A percentile compares a stretch with the other conserved stretches of the same genome.
Evolutionary conservation across 2,329 filamentous ascomycete genomes (phyloP).

Genomic region (Aspergillus uvarum): DNA sequence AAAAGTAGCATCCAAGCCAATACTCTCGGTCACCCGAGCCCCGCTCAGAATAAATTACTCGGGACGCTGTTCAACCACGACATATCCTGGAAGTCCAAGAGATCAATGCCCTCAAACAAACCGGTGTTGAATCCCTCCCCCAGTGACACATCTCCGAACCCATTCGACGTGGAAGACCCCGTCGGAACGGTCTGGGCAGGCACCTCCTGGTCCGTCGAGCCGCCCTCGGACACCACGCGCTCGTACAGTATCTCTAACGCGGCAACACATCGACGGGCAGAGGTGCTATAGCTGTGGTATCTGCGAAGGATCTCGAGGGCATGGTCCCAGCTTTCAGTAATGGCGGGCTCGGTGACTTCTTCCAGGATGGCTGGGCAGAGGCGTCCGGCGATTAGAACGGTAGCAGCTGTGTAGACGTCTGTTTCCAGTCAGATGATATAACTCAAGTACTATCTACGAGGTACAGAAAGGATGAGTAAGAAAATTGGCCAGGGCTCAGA

Average conservation of each 20-base stretch:
- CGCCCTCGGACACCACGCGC: constrained; percentile 24
- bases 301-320: constrained; percentile 32
- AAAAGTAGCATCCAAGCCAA: too few species aligned
- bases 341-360: constrained; percentile 25
- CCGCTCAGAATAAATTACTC: constrained; percentile 28
- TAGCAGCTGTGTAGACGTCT: constrained; percentile 39
- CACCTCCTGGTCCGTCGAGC: constrained; percentile 3
- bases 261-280: constrained; percentile 33
- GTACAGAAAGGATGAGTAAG: too few species aligned
- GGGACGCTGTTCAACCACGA: constrained; percentile 37
- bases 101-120: constrained; percentile 28
- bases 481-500: too few species aligned
- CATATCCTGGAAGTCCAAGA: constrained; percentile 36
- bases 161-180: not conserved
- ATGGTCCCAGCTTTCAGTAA: constrained; percentile 30
- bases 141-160: constrained; percentile 25
- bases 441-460: too few species aligned
- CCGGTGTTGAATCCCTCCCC: constrained; percentile 28
- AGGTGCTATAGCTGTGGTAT: constrained; percentile 34
- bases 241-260: constrained; percentile 35
- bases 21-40: too few species aligned
- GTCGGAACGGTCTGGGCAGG: not conserved
- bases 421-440: not conserved
- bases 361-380: constrained; percentile 29
- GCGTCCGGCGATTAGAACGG: constrained; percentile 34